These are phyloP conservation scores for Eimeria maxima DNA, from an alignment of 169 alveolate species.

Conservation along the genomic window DNA sequence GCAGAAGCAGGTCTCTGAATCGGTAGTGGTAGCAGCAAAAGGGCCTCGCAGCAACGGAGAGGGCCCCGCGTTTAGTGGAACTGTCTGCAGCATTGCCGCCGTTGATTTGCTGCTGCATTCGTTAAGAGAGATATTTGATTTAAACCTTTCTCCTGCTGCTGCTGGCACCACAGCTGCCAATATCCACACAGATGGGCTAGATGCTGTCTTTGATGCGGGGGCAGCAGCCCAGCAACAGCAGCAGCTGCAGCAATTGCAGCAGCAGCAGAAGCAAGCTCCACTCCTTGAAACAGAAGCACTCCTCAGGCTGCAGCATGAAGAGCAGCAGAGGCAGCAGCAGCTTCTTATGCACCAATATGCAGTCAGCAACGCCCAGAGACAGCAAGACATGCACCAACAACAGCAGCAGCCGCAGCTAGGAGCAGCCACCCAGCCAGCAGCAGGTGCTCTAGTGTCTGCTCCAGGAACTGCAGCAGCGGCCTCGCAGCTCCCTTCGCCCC, in stretches of 20 bases:
- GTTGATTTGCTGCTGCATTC: constrained; percentile 1
- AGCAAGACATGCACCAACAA: neutral
- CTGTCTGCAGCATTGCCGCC: neutral
- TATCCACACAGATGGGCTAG: neutral
- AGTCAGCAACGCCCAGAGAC: constrained; percentile 32
- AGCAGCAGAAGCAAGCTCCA: neutral
- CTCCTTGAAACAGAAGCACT: constrained; percentile 4
- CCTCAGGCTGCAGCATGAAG: constrained; percentile 63
- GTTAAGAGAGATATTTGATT: neutral
- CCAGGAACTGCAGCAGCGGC: constrained; percentile 14
- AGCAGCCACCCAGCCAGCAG: neutral
- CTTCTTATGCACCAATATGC: constrained; percentile 41
- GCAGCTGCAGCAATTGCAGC: constrained; percentile 21
- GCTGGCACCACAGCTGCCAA: neutral
- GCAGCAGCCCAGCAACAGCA: neutral
- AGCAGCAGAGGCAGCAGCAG: constrained; percentile 69
- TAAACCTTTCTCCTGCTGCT: neutral
- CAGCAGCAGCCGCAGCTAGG: constrained; percentile 54
- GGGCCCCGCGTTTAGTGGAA: neutral
- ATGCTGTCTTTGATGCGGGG: constrained; percentile 21
- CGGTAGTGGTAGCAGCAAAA: neutral
- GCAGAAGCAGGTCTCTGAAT: neutral
- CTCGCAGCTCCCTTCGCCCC: neutral
- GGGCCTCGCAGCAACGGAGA: constrained; percentile 33
- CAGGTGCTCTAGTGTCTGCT: neutral